A percentile compares a stretch with the other conserved stretches of the same genome.
Conservation (phyloP, 192 early-diverging fungal species). For the Geranomyces michiganensis region DNA sequence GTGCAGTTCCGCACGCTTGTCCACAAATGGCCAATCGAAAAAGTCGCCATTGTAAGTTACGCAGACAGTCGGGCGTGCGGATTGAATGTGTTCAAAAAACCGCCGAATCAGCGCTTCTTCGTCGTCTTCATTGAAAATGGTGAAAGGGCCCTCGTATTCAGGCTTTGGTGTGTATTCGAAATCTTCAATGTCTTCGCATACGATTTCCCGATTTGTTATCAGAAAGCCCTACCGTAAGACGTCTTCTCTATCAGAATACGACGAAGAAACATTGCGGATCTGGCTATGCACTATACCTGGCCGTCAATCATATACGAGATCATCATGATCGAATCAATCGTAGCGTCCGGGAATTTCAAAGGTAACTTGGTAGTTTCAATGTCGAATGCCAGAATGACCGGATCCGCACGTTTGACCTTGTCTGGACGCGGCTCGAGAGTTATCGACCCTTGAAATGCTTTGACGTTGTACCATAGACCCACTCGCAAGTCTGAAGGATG, state of each 20-base stretch:
- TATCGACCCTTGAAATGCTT: conserved; percentile 59
- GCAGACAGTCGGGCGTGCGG: conserved; percentile 81
- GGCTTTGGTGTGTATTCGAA: conserved; percentile 98
- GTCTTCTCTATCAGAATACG: not conserved
- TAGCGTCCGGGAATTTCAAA: conserved; percentile 93
- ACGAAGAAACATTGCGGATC: not conserved
- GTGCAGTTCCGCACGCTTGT: conserved; percentile 76
- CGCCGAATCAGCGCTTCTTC: conserved; percentile 77
- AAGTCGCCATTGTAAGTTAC: conserved; percentile 99
- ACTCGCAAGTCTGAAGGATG: conserved; percentile 77
- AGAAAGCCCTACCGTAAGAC: conserved; percentile 86
- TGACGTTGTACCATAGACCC: conserved; percentile 91
- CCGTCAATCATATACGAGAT: conserved; percentile 99
- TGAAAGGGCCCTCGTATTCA: conserved; percentile 93
- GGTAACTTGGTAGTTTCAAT: conserved; percentile 98
- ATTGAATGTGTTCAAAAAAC: conserved; percentile 91
- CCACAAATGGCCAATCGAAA: conserved; percentile 99
- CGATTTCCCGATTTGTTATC: conserved; percentile 96
- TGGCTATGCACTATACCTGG: conserved; percentile 58
- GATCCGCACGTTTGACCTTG: conserved; percentile 90
- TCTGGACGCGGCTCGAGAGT: conserved; percentile 70
- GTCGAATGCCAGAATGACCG: conserved; percentile 93
- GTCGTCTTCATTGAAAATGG: conserved; percentile 91
- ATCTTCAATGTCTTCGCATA: conserved; percentile 93
- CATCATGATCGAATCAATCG: conserved; percentile 97